Percentiles rank a stretch among this genome's conserved stretches.
phyloP scores from a whole-genome alignment of 495 filamentous ascomycete genomes.

The Parmelia sp. region DNA sequence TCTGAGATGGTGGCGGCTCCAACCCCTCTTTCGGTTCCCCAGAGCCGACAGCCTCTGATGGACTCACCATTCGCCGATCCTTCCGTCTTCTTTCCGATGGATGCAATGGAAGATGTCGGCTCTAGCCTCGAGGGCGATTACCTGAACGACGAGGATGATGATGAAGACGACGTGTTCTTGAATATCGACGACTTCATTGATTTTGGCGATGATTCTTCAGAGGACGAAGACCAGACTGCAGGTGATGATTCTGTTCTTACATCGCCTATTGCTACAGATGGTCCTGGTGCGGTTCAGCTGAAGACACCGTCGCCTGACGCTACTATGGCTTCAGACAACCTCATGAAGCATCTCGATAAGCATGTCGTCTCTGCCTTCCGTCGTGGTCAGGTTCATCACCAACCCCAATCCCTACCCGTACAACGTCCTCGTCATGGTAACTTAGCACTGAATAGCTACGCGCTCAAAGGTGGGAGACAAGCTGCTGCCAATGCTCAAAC shows the following conservation, averaged over 20 bases:
- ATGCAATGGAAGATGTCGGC: slow-evolving; percentile 51
- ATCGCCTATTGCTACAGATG: slow-evolving; percentile 6
- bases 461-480: slow-evolving; percentile 49
- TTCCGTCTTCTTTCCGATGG: slow-evolving; percentile 69
- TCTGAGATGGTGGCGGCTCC: slow-evolving; percentile 72
- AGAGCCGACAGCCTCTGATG: slow-evolving; percentile 50
- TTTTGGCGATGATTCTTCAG: slow-evolving; percentile 57
- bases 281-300: slow-evolving; percentile 4
- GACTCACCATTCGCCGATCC: slow-evolving; percentile 65
- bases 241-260: slow-evolving; percentile 28
- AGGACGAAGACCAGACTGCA: slow-evolving; percentile 37
- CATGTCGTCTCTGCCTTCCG: slow-evolving; percentile 73
- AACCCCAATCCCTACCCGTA: slow-evolving; percentile 46
- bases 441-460: slow-evolving; percentile 39
- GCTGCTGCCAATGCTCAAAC: slow-evolving; percentile 50
- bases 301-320: slow-evolving; percentile 39
- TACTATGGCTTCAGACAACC: slow-evolving; percentile 43
- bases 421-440: slow-evolving; percentile 51
- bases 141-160: slow-evolving; percentile 50
- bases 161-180: slow-evolving; percentile 59
- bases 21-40: slow-evolving; percentile 37
- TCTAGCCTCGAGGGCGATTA: slow-evolving; percentile 40
- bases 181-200: slow-evolving; percentile 68
- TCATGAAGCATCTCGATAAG: slow-evolving; percentile 63
- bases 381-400: slow-evolving; percentile 66